Percentiles rank a stretch among this genome's conserved stretches.
phyloP scores from a whole-genome alignment of 2,329 filamentous ascomycete genomes.

The Diaporthe vaccinii region DNA sequence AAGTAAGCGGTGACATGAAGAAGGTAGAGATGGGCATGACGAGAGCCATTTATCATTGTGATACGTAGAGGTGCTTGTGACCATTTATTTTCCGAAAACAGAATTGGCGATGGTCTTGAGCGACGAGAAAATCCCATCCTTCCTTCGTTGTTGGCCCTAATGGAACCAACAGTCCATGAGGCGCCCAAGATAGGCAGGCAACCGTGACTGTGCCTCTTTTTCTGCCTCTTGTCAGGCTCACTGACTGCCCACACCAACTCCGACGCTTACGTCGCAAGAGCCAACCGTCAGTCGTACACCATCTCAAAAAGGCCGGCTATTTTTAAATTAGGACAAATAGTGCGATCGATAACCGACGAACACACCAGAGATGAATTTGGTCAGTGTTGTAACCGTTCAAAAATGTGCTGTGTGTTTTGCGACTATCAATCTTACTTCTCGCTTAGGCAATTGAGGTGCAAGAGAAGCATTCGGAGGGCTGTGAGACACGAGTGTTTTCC shows the following conservation, averaged over 20 bases:
- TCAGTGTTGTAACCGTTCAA: background rate
- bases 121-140: background rate
- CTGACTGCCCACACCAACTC: background rate
- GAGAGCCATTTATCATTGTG: background rate
- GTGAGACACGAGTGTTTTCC: background rate
- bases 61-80: background rate
- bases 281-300: background rate
- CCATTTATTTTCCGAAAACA: background rate
- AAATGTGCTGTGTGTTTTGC: conserved; percentile 43
- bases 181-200: background rate
- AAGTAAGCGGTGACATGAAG: background rate
- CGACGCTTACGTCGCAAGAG: background rate
- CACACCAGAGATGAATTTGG: background rate
- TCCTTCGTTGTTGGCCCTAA: background rate
- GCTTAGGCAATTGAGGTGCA: background rate
- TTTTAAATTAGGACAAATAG: background rate
- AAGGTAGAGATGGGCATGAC: background rate
- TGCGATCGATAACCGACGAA: background rate
- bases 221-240: background rate
- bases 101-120: background rate
- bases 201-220: conserved; percentile 15
- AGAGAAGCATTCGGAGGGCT: background rate
- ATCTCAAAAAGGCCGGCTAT: background rate
- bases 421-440: conserved; percentile 49
- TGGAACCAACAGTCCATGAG: background rate